Evolutionary conservation across 2,329 filamentous ascomycete species (phyloP), one percentile per base, ranked within the genome.

Genomic region (Aspergillus novofumigatus): DNA sequence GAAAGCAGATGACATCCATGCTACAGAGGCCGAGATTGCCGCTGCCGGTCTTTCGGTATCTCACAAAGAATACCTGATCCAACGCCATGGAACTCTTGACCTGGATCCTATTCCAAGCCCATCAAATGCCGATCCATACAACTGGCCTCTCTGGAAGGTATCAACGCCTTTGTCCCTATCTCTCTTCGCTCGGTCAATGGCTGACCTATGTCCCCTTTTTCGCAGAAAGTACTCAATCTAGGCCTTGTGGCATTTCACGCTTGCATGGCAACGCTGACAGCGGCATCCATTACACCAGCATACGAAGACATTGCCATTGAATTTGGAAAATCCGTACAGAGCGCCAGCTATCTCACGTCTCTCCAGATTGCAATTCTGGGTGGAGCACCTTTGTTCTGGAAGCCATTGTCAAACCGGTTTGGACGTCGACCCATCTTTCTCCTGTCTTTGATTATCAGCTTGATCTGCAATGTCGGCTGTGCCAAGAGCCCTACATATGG

Each of bases 251-350:
- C 82, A 1, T 82, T 84, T 62, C 81, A 85, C 56, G 80, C 82
- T 41, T 80, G 80, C 69, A 85, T 85, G 80, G 77, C 77, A 48
- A 82, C 81, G 3, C 85, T 86, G 64, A 82, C 76, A 4, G 81
- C 83, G 2, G 76, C 81, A 0, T 72, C 76, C 4, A 84, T 86
- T 60, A 82, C 84, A 53, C 81, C 83, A 2, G 82, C 81, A 2
- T 86, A 81, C 67, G 73, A 61, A 14, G 54, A 76, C 23, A 85
- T 86, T 20, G 75, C 81, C 3, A 66, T 71, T 35, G 82, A 85
- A 38, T 71, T 86, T 0, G 71, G 71, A 17, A 74, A 80, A 42
- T 75, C 71, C 17, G 68, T 85, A 2, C 80, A 82, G 53, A 67
- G 69, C 2, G 75, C 80, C 0, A 78, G 77, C 3, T 86, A 85